phyloP scores from a whole-genome alignment of 108 stramenopile species.

The Nannochloropsis granulata region DNA sequence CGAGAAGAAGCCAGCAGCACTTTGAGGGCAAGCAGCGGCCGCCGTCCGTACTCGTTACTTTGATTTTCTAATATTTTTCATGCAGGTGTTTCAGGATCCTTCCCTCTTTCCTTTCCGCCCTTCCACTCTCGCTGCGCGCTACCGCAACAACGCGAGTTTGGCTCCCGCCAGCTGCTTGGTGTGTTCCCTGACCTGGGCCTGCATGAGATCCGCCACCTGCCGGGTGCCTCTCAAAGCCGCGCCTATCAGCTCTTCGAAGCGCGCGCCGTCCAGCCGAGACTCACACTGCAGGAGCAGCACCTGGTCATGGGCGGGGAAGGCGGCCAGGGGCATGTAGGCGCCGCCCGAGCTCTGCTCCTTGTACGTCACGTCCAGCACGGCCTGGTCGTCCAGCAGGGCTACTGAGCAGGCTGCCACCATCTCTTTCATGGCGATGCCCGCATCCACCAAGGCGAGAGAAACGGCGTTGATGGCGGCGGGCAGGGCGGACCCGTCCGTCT shows the following conservation, averaged over 20 bases:
- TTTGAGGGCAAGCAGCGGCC: no score
- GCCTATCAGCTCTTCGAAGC: constrained; percentile 12
- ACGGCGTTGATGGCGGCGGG: constrained; percentile 33
- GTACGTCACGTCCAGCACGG: constrained; percentile 11
- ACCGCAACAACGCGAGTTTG: background rate
- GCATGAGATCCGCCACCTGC: constrained; percentile 12
- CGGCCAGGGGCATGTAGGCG: constrained; percentile 9
- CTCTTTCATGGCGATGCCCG: constrained; percentile 40
- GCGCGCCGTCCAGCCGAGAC: constrained; percentile 7
- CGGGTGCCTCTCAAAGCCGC: constrained; percentile 7
- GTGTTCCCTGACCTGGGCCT: constrained; percentile 14
- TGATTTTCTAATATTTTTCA: no score
- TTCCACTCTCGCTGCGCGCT: background rate
- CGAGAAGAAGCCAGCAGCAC: no score
- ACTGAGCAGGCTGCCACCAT: constrained; percentile 29
- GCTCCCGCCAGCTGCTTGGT: background rate
- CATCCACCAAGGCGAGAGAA: constrained; percentile 36
- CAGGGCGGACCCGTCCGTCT: constrained; percentile 33
- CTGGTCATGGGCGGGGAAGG: constrained; percentile 1
- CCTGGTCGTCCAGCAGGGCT: constrained; percentile 23
- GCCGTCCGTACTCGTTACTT: no score
- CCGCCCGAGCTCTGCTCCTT: constrained; percentile 14
- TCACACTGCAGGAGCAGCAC: constrained; percentile 11
- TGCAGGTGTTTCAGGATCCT: no score
- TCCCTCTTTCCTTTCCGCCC: no score